These are phyloP conservation scores for Candida maris DNA, from an alignment of 805 yeast genomes.

Conservation along the genomic window DNA sequence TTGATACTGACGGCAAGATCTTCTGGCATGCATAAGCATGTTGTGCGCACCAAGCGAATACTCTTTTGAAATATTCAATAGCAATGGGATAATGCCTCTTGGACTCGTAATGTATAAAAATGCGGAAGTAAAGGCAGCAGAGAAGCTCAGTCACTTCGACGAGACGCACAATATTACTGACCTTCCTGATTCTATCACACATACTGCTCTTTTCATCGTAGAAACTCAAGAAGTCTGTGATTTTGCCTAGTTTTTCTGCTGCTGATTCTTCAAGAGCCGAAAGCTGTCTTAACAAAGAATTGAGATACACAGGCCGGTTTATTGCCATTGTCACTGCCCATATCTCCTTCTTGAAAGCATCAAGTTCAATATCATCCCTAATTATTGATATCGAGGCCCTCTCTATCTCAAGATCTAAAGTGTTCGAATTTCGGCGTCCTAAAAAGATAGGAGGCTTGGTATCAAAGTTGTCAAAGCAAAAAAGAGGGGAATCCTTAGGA, in stretches of 20 bases:
- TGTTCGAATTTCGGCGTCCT: conserved; percentile 30
- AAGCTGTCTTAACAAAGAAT: conserved; percentile 31
- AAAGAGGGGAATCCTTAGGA: conserved; percentile 27
- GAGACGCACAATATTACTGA: conserved; percentile 14
- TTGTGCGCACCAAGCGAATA: conserved; percentile 28
- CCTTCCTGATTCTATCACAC: conserved; percentile 21
- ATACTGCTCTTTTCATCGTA: conserved; percentile 9
- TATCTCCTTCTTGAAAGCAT: conserved; percentile 30
- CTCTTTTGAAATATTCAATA: conserved; percentile 34
- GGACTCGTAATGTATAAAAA: conserved; percentile 40
- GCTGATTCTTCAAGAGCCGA: conserved; percentile 34
- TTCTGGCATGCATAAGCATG: conserved; percentile 32
- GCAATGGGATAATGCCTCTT: conserved; percentile 28
- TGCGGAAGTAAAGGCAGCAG: conserved; percentile 33
- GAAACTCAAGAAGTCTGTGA: conserved; percentile 14
- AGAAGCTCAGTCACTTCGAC: conserved; percentile 14
- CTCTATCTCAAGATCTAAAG: conserved; percentile 36
- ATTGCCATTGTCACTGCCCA: conserved; percentile 32
- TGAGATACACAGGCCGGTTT: conserved; percentile 31
- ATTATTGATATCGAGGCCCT: conserved; percentile 32
- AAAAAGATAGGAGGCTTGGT: conserved; percentile 40
- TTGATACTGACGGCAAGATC: conserved; percentile 30
- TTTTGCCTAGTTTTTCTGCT: conserved; percentile 4
- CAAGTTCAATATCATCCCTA: conserved; percentile 29
- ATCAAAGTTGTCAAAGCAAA: conserved; percentile 37